phyloP scores from a whole-genome alignment of 306 rosid species.

The Chamaecrista fasciculata region DNA sequence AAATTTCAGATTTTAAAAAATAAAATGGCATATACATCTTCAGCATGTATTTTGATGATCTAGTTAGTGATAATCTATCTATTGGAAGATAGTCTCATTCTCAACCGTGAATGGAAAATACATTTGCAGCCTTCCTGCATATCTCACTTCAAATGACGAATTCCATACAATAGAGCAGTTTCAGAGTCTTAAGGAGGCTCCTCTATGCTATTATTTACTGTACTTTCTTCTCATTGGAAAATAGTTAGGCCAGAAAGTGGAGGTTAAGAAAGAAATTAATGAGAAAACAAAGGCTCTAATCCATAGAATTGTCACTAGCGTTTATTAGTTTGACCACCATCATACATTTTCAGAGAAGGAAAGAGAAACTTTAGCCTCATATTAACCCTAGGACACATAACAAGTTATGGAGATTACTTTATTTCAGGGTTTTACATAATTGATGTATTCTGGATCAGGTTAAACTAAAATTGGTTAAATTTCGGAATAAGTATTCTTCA shows the following conservation, averaged over 20 bases:
- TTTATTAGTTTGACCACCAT: background rate
- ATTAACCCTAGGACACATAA: background rate
- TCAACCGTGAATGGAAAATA: background rate
- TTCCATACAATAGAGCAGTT: background rate
- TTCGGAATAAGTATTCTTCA: no score
- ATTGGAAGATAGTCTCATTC: background rate
- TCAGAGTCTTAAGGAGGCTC: background rate
- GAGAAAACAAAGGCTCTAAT: background rate
- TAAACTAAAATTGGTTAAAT: no score
- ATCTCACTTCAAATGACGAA: background rate
- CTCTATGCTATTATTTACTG: background rate
- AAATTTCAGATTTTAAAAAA: background rate
- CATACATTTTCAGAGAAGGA: constrained; percentile 10
- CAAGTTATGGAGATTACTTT: no score
- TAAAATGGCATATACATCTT: background rate
- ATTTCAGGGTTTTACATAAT: no score
- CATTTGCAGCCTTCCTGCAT: background rate
- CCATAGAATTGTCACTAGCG: background rate
- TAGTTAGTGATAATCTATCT: background rate
- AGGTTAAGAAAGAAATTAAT: background rate
- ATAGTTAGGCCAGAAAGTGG: background rate
- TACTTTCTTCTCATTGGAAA: background rate
- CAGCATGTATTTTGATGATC: background rate
- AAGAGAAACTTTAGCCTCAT: constrained; percentile 17
- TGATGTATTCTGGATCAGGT: no score